phyloP scores from a whole-genome alignment of 176 grass and related monocot species.

The bread wheat (Triticum aestivum) region DNA sequence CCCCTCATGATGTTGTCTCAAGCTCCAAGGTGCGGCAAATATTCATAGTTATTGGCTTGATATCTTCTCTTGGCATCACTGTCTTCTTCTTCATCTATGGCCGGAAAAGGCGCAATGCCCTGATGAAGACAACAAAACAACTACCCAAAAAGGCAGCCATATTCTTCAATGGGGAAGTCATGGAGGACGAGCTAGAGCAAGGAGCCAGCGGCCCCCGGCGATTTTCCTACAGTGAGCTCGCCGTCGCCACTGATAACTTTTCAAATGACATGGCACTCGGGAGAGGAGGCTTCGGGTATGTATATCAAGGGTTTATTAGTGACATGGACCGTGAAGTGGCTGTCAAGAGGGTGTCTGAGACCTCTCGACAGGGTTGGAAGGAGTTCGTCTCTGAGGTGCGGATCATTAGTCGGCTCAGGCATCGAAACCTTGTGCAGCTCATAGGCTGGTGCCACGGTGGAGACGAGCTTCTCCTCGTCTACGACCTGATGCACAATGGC shows the following conservation, averaged over 20 bases:
- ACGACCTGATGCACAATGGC: constrained; percentile 45
- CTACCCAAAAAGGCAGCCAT: background rate
- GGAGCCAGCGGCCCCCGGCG: background rate
- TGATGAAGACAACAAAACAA: background rate
- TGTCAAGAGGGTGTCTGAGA: background rate
- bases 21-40: background rate
- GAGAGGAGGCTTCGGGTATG: background rate
- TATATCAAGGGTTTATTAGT: background rate
- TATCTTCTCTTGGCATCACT: background rate
- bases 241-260: background rate
- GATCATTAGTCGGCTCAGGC: constrained; percentile 47
- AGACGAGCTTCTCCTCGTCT: constrained; percentile 20
- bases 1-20: background rate
- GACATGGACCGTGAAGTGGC: background rate
- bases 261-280: background rate
- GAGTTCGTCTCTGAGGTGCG: constrained; percentile 50
- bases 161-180: background rate
- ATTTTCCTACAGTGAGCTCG: background rate
- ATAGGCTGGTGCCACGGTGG: constrained; percentile 33
- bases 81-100: constrained; percentile 36
- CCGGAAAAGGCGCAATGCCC: constrained; percentile 29
- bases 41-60: background rate
- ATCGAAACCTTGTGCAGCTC: constrained; percentile 45
- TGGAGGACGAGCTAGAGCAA: background rate
- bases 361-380: constrained; percentile 6